A percentile compares a stretch with the other conserved stretches of the same genome.
These are phyloP conservation scores for Pseudogymnoascus sp. DNA, from an alignment of 2,329 filamentous ascomycete species.

Conservation along the genomic window DNA sequence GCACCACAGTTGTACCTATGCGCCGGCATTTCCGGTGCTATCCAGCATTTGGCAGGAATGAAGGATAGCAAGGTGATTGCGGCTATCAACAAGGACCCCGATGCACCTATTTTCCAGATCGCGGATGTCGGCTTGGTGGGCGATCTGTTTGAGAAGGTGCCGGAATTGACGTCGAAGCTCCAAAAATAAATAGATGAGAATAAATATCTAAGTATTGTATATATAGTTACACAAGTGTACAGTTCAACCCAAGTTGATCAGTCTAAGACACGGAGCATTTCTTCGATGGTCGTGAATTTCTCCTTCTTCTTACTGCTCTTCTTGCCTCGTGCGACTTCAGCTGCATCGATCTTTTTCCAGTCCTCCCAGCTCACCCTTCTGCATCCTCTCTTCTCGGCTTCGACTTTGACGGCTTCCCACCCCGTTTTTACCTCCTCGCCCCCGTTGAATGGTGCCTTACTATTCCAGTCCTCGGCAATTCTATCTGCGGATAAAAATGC, in stretches of 20 bases:
- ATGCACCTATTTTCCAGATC: conserved; percentile 97
- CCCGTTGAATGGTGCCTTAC: conserved; percentile 41
- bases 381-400: conserved; percentile 49
- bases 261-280: conserved; percentile 51
- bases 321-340: conserved; percentile 62
- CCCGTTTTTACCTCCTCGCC: conserved; percentile 42
- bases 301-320: conserved; percentile 70
- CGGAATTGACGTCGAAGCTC: conserved; percentile 92
- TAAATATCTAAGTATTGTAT: conserved; percentile 7
- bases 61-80: conserved; percentile 99
- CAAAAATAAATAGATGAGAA: conserved; percentile 38
- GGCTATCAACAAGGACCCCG: conserved; percentile 94
- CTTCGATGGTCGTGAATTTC: conserved; percentile 52
- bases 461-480: conserved; percentile 70
- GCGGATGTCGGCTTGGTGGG: conserved; percentile 94
- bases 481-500: conserved; percentile 84
- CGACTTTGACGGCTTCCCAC: conserved; percentile 68
- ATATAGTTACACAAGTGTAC: conserved; percentile 7
- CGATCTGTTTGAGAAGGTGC: conserved; percentile 91
- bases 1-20: conserved; percentile 93
- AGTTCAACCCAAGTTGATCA: conserved; percentile 23
- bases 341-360: conserved; percentile 79
- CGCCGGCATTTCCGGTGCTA: conserved; percentile 92
- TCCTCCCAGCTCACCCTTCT: conserved; percentile 72
- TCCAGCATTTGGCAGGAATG: conserved; percentile 98